These are phyloP conservation scores for Potentilla sterilis DNA, from an alignment of 306 rosid species.

Conservation along the genomic window DNA sequence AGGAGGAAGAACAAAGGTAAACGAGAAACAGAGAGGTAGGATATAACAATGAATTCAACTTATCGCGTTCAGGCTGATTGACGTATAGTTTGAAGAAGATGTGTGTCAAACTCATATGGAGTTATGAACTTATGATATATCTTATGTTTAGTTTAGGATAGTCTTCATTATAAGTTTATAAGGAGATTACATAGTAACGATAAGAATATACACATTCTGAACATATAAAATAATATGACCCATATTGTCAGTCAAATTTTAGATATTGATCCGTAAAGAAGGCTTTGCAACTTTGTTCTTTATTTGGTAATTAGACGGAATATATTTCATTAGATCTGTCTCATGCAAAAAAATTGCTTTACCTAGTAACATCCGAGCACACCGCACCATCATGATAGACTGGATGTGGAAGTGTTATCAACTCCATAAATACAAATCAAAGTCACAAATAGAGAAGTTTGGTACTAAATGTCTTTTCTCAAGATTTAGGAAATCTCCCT, in stretches of 20 bases:
- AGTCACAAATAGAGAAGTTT: background rate
- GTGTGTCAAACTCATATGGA: background rate
- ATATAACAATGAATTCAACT: background rate
- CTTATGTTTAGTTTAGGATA: background rate
- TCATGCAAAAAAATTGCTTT: too few relatives aligned
- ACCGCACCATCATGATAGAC: background rate
- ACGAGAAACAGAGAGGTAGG: too few relatives aligned
- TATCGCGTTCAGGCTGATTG: background rate
- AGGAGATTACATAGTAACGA: too few relatives aligned
- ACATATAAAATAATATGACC: too few relatives aligned
- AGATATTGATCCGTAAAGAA: too few relatives aligned
- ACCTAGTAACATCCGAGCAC: too few relatives aligned
- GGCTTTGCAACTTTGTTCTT: too few relatives aligned
- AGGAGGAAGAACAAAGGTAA: background rate
- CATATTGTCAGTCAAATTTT: too few relatives aligned
- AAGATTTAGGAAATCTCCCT: background rate
- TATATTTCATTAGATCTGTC: too few relatives aligned
- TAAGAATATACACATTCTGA: too few relatives aligned
- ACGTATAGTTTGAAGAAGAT: background rate
- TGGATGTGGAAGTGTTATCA: background rate
- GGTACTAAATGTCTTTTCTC: background rate
- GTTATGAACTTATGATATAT: background rate
- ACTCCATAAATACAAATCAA: background rate
- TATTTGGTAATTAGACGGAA: too few relatives aligned
- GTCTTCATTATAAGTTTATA: too few relatives aligned